These are phyloP conservation scores for Sugiyamaella castrensis DNA, from an alignment of 1,139 yeast genomes.

Conservation along the genomic window DNA sequence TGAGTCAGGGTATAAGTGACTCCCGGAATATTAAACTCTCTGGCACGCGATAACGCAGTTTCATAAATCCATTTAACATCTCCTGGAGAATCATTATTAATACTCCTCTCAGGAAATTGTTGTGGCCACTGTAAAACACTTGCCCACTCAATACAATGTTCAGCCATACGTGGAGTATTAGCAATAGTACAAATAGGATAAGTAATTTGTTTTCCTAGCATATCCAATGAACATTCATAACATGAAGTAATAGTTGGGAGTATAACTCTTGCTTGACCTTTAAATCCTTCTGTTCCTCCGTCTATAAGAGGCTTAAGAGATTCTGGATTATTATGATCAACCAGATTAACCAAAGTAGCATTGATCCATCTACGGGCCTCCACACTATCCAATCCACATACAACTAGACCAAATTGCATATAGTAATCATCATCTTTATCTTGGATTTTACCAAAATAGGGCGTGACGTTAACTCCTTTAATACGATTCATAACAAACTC, in stretches of 20 bases:
- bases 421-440: constrained; percentile 66
- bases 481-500: constrained; percentile 51
- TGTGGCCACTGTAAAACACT: constrained; percentile 73
- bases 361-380: constrained; percentile 94
- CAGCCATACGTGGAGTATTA: constrained; percentile 88
- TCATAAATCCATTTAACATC: constrained; percentile 67
- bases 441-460: constrained; percentile 68
- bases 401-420: constrained; percentile 63
- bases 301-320: constrained; percentile 78
- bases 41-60: constrained; percentile 58
- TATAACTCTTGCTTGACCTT: constrained; percentile 88
- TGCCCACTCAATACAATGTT: constrained; percentile 94
- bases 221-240: constrained; percentile 85
- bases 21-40: constrained; percentile 60
- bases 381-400: constrained; percentile 87
- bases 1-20: constrained; percentile 69
- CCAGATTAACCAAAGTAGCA: constrained; percentile 63
- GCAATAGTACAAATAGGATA: constrained; percentile 95
- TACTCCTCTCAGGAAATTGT: constrained; percentile 43
- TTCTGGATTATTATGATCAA: constrained; percentile 51
- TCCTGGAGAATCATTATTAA: constrained; percentile 68
- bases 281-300: constrained; percentile 95
- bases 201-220: constrained; percentile 65
- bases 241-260: constrained; percentile 84
- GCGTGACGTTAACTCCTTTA: constrained; percentile 48